Conservation (phyloP, 1,284 basidiomycete genomes). For the Cerrena zonata region DNA sequence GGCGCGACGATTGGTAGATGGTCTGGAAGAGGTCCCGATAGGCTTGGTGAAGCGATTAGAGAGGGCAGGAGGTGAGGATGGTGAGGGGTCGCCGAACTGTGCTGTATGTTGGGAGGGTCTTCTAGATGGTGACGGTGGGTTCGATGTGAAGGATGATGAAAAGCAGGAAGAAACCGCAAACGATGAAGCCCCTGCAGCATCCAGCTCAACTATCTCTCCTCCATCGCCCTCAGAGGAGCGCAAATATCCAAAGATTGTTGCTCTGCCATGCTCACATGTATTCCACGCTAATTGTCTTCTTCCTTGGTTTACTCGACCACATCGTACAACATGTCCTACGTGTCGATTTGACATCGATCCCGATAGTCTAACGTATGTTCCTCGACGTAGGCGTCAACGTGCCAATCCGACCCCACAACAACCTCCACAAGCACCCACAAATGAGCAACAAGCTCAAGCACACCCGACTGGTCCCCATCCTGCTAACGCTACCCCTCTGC, state of each 20-base stretch:
- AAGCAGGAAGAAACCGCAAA: slow-evolving; percentile 16
- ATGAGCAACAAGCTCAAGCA: slow-evolving; percentile 7
- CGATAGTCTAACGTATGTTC: slow-evolving; percentile 56
- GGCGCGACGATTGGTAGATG: slow-evolving; percentile 54
- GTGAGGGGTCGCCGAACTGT: slow-evolving; percentile 45
- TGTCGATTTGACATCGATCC: slow-evolving; percentile 78
- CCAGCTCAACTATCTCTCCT: slow-evolving; percentile 10
- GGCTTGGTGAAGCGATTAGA: slow-evolving; percentile 66
- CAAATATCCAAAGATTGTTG: slow-evolving; percentile 37
- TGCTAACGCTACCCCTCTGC: no score
- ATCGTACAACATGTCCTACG: slow-evolving; percentile 73
- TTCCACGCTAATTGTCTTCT: slow-evolving; percentile 71
- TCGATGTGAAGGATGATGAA: slow-evolving; percentile 23
- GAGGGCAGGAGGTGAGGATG: slow-evolving; percentile 39
- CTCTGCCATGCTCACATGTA: slow-evolving; percentile 71
- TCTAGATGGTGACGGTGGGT: slow-evolving; percentile 44
- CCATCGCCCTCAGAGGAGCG: slow-evolving; percentile 21
- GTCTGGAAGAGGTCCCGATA: slow-evolving; percentile 57
- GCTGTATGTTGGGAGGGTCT: slow-evolving; percentile 72
- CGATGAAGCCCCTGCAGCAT: slow-evolving; percentile 8
- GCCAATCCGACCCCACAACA: slow-evolving; percentile 4
- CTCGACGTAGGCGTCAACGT: slow-evolving; percentile 13
- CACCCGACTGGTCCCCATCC: slow-evolving; percentile 10
- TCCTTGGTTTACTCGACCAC: slow-evolving; percentile 73
- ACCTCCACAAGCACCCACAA: neutral